Evolutionary conservation across 2,329 filamentous ascomycete species (phyloP), one percentile per base, ranked within the genome.

Genomic region (Fonsecaea erecta): DNA sequence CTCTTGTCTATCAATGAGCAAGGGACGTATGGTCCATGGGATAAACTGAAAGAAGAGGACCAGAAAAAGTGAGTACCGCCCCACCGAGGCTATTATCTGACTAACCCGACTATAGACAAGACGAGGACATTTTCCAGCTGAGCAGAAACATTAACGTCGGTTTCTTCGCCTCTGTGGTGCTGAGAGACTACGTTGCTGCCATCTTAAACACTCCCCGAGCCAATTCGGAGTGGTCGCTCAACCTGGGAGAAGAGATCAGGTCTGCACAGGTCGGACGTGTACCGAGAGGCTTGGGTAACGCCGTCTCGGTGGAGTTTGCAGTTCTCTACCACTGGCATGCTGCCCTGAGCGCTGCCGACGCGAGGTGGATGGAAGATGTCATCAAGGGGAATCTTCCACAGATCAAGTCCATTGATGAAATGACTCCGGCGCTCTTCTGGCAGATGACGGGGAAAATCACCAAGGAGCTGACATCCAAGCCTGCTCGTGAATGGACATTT

Each of bases 311-410:
- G 28, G 80, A 82, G 60, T 82, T 82, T 64, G 78, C 78, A 1
- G 79, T 82, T 2, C 74, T 82, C 1, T 82, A 82, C 64, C 80
- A 81, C 63, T 82, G 80, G 79, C 80, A 82, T 61, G 79, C 79
- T 1, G 78, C 79, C 28, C 71, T 82, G 14, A 79, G 77, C 63
- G 77, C 78, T 14, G 79, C 79, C 18, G 80, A 82, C 68, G 79
- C 74, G 5, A 71, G 77, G 30, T 82, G 80, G 80, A 82, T 81
- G 79, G 78, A 81, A 64, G 72, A 75, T 28, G 52, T 81, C 18
- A 58, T 81, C 16, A 71, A 73, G 59, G 34, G 54, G 5, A 68
- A 69, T 18, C 62, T 78, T 34, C 79, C 79, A 14, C 75, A 80
- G 1, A 69, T 82, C 26, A 74, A 76, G 46, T 78, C 77, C 0